A percentile compares a stretch with the other conserved stretches of the same genome.
phyloP scores from a whole-genome alignment of 441 rosid species.

The Capsella rubella region DNA sequence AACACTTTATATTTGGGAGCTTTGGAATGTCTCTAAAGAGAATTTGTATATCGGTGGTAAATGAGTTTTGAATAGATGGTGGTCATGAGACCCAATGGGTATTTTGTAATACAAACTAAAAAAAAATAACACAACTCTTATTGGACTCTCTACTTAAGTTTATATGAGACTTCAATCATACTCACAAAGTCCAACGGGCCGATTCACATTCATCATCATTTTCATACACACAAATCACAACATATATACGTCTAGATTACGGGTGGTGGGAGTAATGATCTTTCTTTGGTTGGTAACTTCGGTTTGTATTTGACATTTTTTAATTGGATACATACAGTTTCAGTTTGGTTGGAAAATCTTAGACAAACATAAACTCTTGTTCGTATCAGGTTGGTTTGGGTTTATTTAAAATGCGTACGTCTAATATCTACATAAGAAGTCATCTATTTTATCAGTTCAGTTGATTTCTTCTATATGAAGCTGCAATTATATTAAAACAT shows the following conservation, averaged over 20 bases:
- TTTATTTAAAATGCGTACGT: too few relatives aligned
- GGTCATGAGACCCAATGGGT: neutral
- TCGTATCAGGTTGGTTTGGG: too few relatives aligned
- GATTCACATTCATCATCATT: neutral
- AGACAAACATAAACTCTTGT: too few relatives aligned
- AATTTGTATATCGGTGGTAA: neutral
- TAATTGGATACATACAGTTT: too few relatives aligned
- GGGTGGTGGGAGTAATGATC: neutral
- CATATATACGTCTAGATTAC: neutral
- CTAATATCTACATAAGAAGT: too few relatives aligned
- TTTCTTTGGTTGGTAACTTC: neutral
- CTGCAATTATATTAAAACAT: too few relatives aligned
- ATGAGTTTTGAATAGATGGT: neutral
- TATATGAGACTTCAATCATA: neutral
- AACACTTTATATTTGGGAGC: neutral
- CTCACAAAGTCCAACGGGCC: slow-evolving; percentile 27
- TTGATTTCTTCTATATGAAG: too few relatives aligned
- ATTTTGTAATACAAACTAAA: neutral
- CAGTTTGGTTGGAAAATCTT: too few relatives aligned
- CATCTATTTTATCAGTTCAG: too few relatives aligned
- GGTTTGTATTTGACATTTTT: too few relatives aligned
- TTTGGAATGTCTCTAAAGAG: neutral
- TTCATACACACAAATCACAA: too few relatives aligned
- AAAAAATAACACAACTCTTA: neutral
- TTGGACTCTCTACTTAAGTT: slow-evolving; percentile 5